phyloP scores from a whole-genome alignment of 2,329 filamentous ascomycete species.

The Keithomyces neogunnii region DNA sequence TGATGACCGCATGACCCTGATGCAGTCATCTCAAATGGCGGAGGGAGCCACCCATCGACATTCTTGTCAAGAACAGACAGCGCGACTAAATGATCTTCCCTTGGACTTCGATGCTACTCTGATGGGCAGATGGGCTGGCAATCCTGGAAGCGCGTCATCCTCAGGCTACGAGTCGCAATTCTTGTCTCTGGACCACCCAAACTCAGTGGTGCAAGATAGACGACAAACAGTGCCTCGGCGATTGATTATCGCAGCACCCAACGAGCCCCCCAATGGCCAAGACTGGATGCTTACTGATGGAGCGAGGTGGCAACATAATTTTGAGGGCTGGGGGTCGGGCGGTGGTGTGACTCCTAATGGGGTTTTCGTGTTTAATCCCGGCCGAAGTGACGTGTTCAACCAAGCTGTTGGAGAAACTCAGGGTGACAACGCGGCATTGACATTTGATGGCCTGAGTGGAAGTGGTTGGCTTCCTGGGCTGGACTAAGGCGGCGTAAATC shows the following conservation, averaged over 20 bases:
- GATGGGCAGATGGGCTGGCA: slow-evolving; percentile 17
- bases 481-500: slow-evolving; percentile 17
- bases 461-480: slow-evolving; percentile 27
- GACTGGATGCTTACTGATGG: slow-evolving; percentile 52
- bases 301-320: slow-evolving; percentile 50
- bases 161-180: slow-evolving; percentile 3
- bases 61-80: background rate
- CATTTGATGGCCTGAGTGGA: slow-evolving; percentile 22
- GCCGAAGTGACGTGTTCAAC: slow-evolving; percentile 9
- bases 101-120: slow-evolving; percentile 14
- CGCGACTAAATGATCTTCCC: slow-evolving; percentile 6
- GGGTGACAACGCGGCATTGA: slow-evolving; percentile 14
- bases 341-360: slow-evolving; percentile 15
- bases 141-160: background rate
- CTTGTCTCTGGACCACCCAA: slow-evolving; percentile 2
- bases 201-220: slow-evolving; percentile 8
- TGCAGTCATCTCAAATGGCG: slow-evolving; percentile 6
- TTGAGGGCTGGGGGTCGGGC: slow-evolving; percentile 42
- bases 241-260: slow-evolving; percentile 7
- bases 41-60: background rate
- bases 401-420: slow-evolving; percentile 2
- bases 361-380: slow-evolving; percentile 21
- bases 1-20: slow-evolving; percentile 8
- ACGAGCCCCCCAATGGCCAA: slow-evolving; percentile 33
- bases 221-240: slow-evolving; percentile 10